Conservation (phyloP, 495 filamentous ascomycete genomes). For the Echria macrotheca region DNA sequence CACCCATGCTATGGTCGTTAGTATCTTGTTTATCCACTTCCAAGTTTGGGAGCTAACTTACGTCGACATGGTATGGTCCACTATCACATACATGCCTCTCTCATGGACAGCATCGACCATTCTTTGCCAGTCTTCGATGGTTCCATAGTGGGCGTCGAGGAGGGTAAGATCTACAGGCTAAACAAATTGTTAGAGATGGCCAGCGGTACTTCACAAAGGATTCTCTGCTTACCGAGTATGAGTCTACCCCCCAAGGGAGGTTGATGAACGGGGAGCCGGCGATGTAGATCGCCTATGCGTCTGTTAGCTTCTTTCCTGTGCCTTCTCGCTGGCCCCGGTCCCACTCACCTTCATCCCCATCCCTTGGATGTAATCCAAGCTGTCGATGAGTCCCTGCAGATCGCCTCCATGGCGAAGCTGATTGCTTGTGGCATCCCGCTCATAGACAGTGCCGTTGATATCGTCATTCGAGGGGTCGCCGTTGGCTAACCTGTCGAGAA, state of each 20-base stretch:
- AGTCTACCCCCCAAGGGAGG: conserved; percentile 46
- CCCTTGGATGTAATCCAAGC: conserved; percentile 67
- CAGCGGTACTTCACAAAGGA: too few species aligned
- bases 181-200: too few species aligned
- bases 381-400: conserved; percentile 57
- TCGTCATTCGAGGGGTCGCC: conserved; percentile 68
- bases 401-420: conserved; percentile 70
- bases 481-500: conserved; percentile 64
- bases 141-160: conserved; percentile 31
- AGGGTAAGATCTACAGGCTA: conserved; percentile 22
- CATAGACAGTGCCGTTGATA: conserved; percentile 61
- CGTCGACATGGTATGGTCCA: conserved; percentile 67
- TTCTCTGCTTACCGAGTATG: conserved; percentile 44
- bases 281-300: conserved; percentile 56
- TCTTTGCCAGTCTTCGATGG: conserved; percentile 56
- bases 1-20: conserved; percentile 49
- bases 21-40: too few species aligned
- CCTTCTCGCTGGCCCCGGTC: not conserved
- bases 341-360: conserved; percentile 56
- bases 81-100: conserved; percentile 67
- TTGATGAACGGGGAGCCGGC: conserved; percentile 50
- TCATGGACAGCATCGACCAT: conserved; percentile 61
- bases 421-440: conserved; percentile 61
- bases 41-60: conserved; percentile 6
- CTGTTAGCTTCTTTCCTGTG: not conserved